Base-by-base conservation (phyloP, 2,329 filamentous ascomycete genomes). In the Apiospora pterosperma region DNA sequence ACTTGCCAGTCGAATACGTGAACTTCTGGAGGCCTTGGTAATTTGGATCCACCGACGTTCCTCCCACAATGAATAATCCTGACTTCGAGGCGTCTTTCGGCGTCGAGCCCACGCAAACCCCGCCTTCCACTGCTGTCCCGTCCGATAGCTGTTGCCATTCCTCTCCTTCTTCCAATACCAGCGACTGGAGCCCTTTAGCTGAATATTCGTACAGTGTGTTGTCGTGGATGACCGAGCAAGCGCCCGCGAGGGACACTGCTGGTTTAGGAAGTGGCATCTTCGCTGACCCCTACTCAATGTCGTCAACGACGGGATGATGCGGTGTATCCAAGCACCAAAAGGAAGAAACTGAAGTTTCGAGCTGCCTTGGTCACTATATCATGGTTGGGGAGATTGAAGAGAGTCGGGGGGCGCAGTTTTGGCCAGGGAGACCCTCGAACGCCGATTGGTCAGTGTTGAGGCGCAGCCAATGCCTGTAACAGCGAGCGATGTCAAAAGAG, bases 141-240 rank as follows among this genome's bases (percentile, higher is more conserved):
- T 84, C 84, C 0, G 83, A 73, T 69, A 96, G 76, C 69, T 82
- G 75, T 68, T 85, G 80, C 95, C 95, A 97, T 78, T 87, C 78
- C 60, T 88, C 91, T 61, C 91, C 91, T 69, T 88, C 78, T 67
- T 85, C 79, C 68, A 98, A 79, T 14, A 83, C 78, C 68, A 98
- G 78, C 10, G 91, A 90, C 75, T 93, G 87, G 71, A 98, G 94
- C 34, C 88, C 91, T 59, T 86, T 79, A 10, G 88, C 79, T 6
- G 92, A 92, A 76, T 92, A 97, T 58, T 91, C 89, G 80, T 96
- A 98, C 62, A 98, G 87, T 14, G 89, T 93, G 76, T 93, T 89
- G 74, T 93, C 84, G 80, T 92, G 84, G 67, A 97, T 85, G 73
- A 91, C 87, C 65, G 93, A 93, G 79, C 95, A 98, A 73, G 92